Conservation (phyloP, 139 green algal genomes). For the Raphidocelis subcapitata region DNA sequence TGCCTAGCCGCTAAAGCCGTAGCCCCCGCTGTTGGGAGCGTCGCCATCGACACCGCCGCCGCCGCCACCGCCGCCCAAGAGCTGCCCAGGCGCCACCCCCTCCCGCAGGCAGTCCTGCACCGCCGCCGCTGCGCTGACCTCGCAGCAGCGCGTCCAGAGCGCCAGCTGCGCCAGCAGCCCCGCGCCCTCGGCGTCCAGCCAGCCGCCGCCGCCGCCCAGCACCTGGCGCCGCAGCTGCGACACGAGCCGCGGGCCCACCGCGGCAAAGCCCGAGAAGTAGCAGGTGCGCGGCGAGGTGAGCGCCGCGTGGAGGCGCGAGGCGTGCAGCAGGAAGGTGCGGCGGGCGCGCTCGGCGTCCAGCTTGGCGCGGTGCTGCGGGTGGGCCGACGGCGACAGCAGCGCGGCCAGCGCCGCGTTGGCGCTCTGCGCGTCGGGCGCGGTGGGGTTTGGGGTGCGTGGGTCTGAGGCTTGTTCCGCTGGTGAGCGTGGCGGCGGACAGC, state of each 20-base stretch:
- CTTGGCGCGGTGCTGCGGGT: slow-evolving; percentile 11
- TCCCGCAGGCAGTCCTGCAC: no score
- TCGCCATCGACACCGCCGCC: no score
- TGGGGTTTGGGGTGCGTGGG: background rate
- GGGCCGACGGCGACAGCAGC: slow-evolving; percentile 7
- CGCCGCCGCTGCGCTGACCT: slow-evolving; percentile 22
- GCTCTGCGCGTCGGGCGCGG: slow-evolving; percentile 7
- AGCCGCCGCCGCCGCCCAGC: slow-evolving; percentile 22
- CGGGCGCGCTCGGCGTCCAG: slow-evolving; percentile 44
- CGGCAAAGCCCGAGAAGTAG: slow-evolving; percentile 46
- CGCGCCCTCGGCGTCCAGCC: background rate
- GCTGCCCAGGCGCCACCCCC: no score
- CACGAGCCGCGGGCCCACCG: slow-evolving; percentile 22
- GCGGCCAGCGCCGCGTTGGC: slow-evolving; percentile 24
- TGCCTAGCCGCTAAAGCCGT: no score
- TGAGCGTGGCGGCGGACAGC: background rate
- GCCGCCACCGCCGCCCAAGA: no score
- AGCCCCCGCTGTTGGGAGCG: background rate
- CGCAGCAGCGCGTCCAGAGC: slow-evolving; percentile 37
- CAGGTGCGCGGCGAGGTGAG: slow-evolving; percentile 36
- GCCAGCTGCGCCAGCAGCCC: slow-evolving; percentile 32
- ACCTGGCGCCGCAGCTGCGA: slow-evolving; percentile 30
- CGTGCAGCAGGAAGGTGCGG: slow-evolving; percentile 37
- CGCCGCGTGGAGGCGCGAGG: slow-evolving; percentile 11
- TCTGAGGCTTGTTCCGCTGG: background rate